Conservation (phyloP, 2,329 filamentous ascomycete genomes). For the Fusarium sp. region DNA sequence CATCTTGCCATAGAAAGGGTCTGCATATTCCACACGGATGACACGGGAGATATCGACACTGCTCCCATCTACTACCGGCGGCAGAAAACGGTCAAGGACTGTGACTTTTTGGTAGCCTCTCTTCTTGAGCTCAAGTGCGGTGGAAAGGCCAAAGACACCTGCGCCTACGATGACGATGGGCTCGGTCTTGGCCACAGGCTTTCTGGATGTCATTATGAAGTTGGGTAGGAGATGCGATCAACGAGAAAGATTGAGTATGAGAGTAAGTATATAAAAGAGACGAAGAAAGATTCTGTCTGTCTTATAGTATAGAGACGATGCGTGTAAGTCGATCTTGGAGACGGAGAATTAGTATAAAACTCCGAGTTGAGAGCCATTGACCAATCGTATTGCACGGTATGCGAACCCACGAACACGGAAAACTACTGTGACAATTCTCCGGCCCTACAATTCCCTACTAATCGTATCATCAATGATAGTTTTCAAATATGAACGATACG, state of each 20-base stretch:
- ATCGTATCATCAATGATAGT: background rate
- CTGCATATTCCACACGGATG: slow-evolving; percentile 70
- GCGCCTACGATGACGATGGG: slow-evolving; percentile 58
- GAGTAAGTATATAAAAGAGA: background rate
- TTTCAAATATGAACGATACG: background rate
- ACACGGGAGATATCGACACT: slow-evolving; percentile 59
- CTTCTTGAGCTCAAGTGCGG: slow-evolving; percentile 59
- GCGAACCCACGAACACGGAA: slow-evolving; percentile 24
- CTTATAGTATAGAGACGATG: slow-evolving; percentile 5
- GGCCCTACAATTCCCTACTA: background rate
- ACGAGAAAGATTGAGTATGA: no score
- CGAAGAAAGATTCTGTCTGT: background rate
- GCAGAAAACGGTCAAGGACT: slow-evolving; percentile 58
- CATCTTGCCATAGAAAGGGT: slow-evolving; percentile 71
- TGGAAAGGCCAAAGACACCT: slow-evolving; percentile 65
- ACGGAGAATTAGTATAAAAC: slow-evolving; percentile 27
- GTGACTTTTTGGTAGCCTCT: slow-evolving; percentile 61
- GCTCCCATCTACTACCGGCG: slow-evolving; percentile 54
- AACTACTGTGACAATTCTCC: slow-evolving; percentile 14
- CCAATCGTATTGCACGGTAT: slow-evolving; percentile 33
- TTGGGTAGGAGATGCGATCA: no score
- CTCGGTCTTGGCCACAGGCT: slow-evolving; percentile 40
- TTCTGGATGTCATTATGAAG: slow-evolving; percentile 33
- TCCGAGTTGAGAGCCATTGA: slow-evolving; percentile 24
- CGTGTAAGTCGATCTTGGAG: slow-evolving; percentile 2